Base-by-base conservation (phyloP, 768 basidiomycete species). In the Lactarius akahatsu region DNA sequence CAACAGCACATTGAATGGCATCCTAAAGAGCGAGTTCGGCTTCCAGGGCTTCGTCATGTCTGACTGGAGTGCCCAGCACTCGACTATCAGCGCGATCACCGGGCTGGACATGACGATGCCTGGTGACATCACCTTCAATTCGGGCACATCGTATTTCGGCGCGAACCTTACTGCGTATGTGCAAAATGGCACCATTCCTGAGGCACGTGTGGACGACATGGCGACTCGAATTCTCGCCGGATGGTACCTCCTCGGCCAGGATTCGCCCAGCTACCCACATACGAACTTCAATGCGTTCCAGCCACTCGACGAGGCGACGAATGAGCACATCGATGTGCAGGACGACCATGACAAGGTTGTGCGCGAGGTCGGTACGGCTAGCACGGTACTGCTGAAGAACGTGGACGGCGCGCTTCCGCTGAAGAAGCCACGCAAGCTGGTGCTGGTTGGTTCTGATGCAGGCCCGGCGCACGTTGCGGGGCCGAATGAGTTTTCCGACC, bases 21-120 rank as follows among this genome's bases (percentile, higher is more conserved):
- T 93, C n/a, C 78, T 92, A 64, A 92, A 92, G 78, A 77, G 80
- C 57, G 88, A 93, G 75, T 83, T 82, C 61, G 90, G 86, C 11
- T 93, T 92, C 80, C 88, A 89, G 77, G 91, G 90, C 47, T 89
- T 81, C 73, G 81, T 92, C 59, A 85, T 90, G 86, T 86, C 87
- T 16, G 91, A 92, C 75, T 92, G 90, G 90, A 70, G 74, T 57
- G 90, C 88, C 4, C 85, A 84, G 32, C 79, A 82, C 66, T 86
- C 86, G 3, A 90, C 88, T 0, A 79, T 86, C 54, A 81, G 83
- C 59, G 87, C 81, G 4, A 76, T 84, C 0, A 81, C 81, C 26
- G 89, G 90, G 4, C 78, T 89, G 28, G 89, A 91, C 73, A 87
- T 89, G 73, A 74, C 55, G 7, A 88, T 88, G 87, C 87, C 88